Base-by-base conservation (phyloP, 139 green algal genomes). In the Mesostigma viride region DNA sequence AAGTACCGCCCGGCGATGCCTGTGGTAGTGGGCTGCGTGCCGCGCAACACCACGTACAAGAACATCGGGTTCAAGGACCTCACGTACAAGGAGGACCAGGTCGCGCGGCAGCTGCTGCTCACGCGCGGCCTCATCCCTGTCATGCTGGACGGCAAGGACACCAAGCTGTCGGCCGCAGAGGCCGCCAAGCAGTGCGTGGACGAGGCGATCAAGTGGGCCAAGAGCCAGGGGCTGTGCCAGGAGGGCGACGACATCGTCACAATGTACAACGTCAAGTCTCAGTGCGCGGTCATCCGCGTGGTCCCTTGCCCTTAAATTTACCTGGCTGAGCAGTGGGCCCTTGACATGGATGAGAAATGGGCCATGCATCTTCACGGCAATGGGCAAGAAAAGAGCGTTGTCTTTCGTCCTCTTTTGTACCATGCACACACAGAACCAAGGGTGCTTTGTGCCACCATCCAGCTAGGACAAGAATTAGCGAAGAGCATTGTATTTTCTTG, bases 1-100 rank as follows among this genome's bases (percentile, higher is more conserved):
- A 77, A 77, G 71, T 77, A 77, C 44, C 6, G 71, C 3, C 71
- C 71, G 2, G 24, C 31, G 31, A n/a, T 48, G 20, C 69, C 69
- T 11, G 40, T 75, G n/a, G 62, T 75, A 3, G 69, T 75, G 27
- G 69, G 69, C 33, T 62, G 71, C 26, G 69, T 75, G 45, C 70
- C 70, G 11, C 61, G 63, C 24, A 4, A 28, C 46, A 2, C 27
- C 3, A n/a, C 47, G 26, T 27, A 62, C 28, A 14, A 35, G 6
- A 26, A 34, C n/a, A 75, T 75, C 35, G 69, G 69, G 4, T 75
- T 69, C n/a, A n/a, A 64, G 4, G n/a, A 28, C 20, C 3, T 3
- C 20, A 17, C 26, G 2, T 17, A 26, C 3, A 40, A 5, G 3
- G n/a, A 35, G 17, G 22, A 74, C 8, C 45, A 59, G 34, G 63